phyloP scores from a whole-genome alignment of 805 yeast genomes.

The Candida pseudoglaebosa region DNA sequence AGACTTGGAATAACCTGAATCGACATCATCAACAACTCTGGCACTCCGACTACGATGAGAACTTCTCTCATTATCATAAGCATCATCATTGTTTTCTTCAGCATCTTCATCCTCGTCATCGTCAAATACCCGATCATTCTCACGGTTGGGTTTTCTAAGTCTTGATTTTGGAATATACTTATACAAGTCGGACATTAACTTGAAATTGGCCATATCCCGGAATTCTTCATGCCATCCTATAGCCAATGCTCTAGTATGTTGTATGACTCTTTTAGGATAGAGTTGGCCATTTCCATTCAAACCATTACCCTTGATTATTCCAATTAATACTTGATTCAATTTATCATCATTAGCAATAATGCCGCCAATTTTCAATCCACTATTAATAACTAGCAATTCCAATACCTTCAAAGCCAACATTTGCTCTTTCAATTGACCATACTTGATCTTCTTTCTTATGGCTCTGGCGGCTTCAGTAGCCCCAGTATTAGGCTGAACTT shows the following conservation, averaged over 20 bases:
- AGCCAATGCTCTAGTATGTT: slow-evolving; percentile 48
- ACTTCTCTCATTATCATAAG: slow-evolving; percentile 4
- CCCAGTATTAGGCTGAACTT: slow-evolving; percentile 32
- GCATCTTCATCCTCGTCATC: slow-evolving; percentile 6
- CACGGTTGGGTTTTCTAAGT: slow-evolving; percentile 3
- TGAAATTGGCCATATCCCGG: slow-evolving; percentile 44
- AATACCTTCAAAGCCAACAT: slow-evolving; percentile 52
- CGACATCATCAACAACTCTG: slow-evolving; percentile 13
- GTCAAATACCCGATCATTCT: too few species aligned
- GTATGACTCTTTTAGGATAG: slow-evolving; percentile 41
- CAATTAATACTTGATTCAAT: slow-evolving; percentile 58
- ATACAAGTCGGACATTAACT: slow-evolving; percentile 46
- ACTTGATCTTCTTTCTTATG: slow-evolving; percentile 80
- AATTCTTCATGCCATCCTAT: slow-evolving; percentile 66
- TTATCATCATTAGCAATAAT: slow-evolving; percentile 63
- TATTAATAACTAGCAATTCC: slow-evolving; percentile 37
- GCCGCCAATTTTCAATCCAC: slow-evolving; percentile 40
- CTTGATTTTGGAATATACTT: slow-evolving; percentile 35
- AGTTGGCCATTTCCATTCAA: slow-evolving; percentile 32
- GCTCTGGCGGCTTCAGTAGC: slow-evolving; percentile 85
- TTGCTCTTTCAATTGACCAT: slow-evolving; percentile 68
- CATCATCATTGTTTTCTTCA: slow-evolving; percentile 1
- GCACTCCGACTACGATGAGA: slow-evolving; percentile 5
- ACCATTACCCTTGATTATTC: slow-evolving; percentile 40
- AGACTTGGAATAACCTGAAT: slow-evolving; percentile 7